Base-by-base conservation (phyloP, 2,329 filamentous ascomycete species). In the Colletotrichum abscissum region DNA sequence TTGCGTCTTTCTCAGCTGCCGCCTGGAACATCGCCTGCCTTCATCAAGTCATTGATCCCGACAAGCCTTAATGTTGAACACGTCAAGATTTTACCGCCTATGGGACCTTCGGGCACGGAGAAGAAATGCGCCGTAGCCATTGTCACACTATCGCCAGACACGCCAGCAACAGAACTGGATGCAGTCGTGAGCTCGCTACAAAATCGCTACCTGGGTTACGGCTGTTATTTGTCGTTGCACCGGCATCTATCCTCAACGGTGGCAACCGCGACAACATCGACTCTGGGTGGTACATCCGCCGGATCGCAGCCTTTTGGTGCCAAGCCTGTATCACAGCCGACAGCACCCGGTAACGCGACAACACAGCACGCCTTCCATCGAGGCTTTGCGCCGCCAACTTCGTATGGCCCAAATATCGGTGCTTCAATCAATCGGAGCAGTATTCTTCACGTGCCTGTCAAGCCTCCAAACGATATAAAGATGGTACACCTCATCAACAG, bases 401-500 rank as follows among this genome's bases (percentile, higher is more conserved):
- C 92, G 1, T 96, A 95, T 81, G 80, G 82, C 65, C 76, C 85
- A 75, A 79, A 81, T 19, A 73, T 78, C 14, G 84, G 84, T 26
- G 84, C 85, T 1, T 77, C 80, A 1, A 76, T 88, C 35, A 84
- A 82, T 74, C 83, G 88, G 69, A 78, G 84, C 54, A 85, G 82
- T 4, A 82, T 92, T 22, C 85, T 90, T 7, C 90, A 94, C 76
- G 92, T 95, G 33, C 91, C 92, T 1, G 92, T 98, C 14, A 90
- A 91, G 74, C 88, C 93, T 7, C 96, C 96, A 1, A 88, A 89
- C 6, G 93, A 98, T 77, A 89, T 98, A 63, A 92, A 91, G 76
- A 93, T 93, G 74, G 86, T 98, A 1, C 92, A 92, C 71, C 88
- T 97, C 57, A 97, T 98, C 74, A 96, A 98, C 84, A 95, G 93